A percentile compares a stretch with the other conserved stretches of the same genome.
phyloP scores from a whole-genome alignment of 2,329 filamentous ascomycete genomes.

The Ascochyta koolunga region DNA sequence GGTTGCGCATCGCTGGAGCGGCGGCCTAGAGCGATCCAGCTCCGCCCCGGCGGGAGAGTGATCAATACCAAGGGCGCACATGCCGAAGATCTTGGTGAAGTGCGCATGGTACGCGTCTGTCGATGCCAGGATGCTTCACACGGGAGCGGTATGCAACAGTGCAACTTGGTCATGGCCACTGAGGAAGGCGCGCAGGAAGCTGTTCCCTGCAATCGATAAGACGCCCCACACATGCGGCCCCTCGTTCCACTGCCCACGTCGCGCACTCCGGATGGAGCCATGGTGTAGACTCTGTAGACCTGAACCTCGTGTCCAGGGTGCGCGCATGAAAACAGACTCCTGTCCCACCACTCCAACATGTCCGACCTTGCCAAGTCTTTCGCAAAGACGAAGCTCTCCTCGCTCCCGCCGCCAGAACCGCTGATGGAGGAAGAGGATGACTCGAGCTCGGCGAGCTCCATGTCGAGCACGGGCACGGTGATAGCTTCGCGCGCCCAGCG shows the following conservation, averaged over 20 bases:
- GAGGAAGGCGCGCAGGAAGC: constrained; percentile 9
- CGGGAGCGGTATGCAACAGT: not conserved
- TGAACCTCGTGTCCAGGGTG: not conserved
- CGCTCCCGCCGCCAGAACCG: constrained; percentile 62
- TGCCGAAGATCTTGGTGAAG: not conserved
- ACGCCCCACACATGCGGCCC: constrained; percentile 10
- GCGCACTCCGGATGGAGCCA: not conserved
- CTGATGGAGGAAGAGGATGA: constrained; percentile 56
- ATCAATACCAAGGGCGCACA: not conserved
- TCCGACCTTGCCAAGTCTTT: constrained; percentile 81
- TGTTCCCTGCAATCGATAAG: constrained; percentile 20
- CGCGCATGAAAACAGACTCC: not conserved
- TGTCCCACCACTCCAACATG: constrained; percentile 58
- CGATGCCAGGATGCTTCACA: not conserved
- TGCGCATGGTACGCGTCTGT: not conserved
- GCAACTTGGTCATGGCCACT: constrained; percentile 3
- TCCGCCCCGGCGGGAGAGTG: not conserved
- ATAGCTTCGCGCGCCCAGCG: constrained; percentile 77
- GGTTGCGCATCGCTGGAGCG: constrained; percentile 18
- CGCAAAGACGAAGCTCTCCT: constrained; percentile 74
- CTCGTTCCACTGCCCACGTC: constrained; percentile 13
- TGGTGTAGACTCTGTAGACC: constrained; percentile 4
- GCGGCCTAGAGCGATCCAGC: constrained; percentile 6
- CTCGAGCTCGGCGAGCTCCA: constrained; percentile 71
- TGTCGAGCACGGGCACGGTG: constrained; percentile 91